phyloP scores from a whole-genome alignment of 305 asterid genomes.

The Fraxinus dipetala region DNA sequence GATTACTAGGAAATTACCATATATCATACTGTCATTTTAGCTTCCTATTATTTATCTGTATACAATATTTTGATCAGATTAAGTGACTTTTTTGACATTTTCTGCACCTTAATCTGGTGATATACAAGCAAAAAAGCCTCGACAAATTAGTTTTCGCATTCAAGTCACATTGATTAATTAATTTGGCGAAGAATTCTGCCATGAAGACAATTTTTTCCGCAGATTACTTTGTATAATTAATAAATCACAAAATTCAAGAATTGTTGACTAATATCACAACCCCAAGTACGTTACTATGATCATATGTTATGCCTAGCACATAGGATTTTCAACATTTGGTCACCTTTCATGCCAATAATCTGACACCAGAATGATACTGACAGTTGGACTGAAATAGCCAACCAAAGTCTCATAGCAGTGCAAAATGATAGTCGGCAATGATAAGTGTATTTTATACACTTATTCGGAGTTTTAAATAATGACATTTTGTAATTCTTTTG shows the following conservation, averaged over 20 bases:
- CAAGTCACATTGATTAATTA: neutral
- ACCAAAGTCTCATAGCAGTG: neutral
- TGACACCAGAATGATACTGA: neutral
- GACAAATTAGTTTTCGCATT: neutral
- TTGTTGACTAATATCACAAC: neutral
- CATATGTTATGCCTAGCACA: conserved; percentile 8
- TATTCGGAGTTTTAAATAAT: too few relatives aligned
- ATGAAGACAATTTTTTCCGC: neutral
- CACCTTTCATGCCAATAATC: neutral
- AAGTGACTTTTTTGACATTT: neutral
- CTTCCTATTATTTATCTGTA: neutral
- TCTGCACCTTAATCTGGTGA: neutral
- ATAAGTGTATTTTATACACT: too few relatives aligned
- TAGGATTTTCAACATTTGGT: neutral
- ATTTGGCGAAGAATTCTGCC: neutral
- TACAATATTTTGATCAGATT: neutral
- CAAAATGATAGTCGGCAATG: neutral
- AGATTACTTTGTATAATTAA: neutral
- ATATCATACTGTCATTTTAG: neutral
- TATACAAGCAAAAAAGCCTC: neutral
- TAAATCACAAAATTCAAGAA: neutral
- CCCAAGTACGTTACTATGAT: neutral
- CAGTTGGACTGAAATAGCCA: neutral
- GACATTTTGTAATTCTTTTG: too few relatives aligned
- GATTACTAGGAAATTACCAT: neutral